Evolutionary conservation across 2,329 filamentous ascomycete genomes (phyloP), one percentile per base, ranked within the genome.

Genomic region (Aspergillus japonicus): DNA sequence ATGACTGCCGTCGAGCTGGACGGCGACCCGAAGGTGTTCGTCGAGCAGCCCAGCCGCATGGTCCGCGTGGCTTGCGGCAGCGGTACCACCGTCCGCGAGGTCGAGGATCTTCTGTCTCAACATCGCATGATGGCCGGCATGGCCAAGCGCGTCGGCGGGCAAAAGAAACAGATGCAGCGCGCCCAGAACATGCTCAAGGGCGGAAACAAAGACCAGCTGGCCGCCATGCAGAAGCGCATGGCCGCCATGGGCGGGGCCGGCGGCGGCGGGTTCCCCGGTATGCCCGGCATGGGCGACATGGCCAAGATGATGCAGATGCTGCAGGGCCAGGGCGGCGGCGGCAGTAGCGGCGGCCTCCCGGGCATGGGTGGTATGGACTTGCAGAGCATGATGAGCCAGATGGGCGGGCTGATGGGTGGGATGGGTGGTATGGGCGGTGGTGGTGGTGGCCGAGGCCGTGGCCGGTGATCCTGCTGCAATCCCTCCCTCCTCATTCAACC

Each of bases 61-160:
- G 96, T 93, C 16, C 86, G 95, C 39, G 89, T 99, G 52, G 95
- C 95, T 0, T 86, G 88, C 55, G 95, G 95, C 0, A 95, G 90
- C 5, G 95, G 95, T 33, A 98, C 95, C 0, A 91, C 86, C 44
- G 95, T 99, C 2, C 86, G 86, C 24, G 95, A 99, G 75, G 92
- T 99, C 16, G 95, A 99, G 77, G 95, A 99, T 71, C 82, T 99
- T 6, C 85, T 99, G n/a, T 96, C 93, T 0, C 95, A 99, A 78
- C 94, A 98, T 75, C 89, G 91, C 68, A 96, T 98, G 90, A 99
- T 99, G 95, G 91, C 92, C 0, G 91, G 91, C 60, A 97, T 99
- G 92, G 95, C 95, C 52, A 99, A 98, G 87, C 96, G 96, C 81
- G 96, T 99, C 87, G 94, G 95, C 59, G 93, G 93, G 44, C 93